These are phyloP conservation scores for Ocimum tenuiflorum DNA, from an alignment of 257 asterid genomes.

Conservation along the genomic window DNA sequence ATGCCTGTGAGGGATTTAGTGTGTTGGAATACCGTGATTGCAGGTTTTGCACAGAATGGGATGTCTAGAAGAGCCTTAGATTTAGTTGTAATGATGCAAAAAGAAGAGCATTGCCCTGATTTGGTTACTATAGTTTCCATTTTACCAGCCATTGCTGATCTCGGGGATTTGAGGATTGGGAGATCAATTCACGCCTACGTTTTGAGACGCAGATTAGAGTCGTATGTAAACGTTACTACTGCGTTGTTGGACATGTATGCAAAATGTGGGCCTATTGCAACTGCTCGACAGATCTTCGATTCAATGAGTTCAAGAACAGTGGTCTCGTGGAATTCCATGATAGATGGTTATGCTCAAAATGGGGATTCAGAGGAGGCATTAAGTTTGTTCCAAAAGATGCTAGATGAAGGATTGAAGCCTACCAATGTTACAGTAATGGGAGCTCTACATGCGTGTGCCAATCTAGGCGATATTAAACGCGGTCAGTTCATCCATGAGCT, in stretches of 20 bases:
- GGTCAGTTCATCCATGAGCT: slow-evolving; percentile 60
- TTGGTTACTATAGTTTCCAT: slow-evolving; percentile 62
- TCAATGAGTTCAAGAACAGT: slow-evolving; percentile 53
- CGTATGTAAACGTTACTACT: slow-evolving; percentile 61
- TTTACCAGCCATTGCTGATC: slow-evolving; percentile 62
- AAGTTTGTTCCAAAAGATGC: slow-evolving; percentile 50
- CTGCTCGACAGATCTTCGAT: slow-evolving; percentile 53
- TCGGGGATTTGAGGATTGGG: slow-evolving; percentile 46
- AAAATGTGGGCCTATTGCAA: slow-evolving; percentile 53
- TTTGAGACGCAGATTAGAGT: slow-evolving; percentile 40
- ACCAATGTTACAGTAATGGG: slow-evolving; percentile 80
- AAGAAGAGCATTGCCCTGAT: slow-evolving; percentile 48
- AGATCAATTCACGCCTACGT: slow-evolving; percentile 58
- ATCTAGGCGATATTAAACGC: slow-evolving; percentile 40
- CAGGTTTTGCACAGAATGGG: slow-evolving; percentile 71
- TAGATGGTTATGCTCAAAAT: slow-evolving; percentile 75
- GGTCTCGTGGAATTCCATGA: slow-evolving; percentile 86
- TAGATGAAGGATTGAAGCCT: slow-evolving; percentile 54
- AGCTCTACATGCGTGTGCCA: slow-evolving; percentile 68
- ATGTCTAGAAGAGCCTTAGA: slow-evolving; percentile 51
- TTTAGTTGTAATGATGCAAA: slow-evolving; percentile 53
- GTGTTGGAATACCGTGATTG: slow-evolving; percentile 76
- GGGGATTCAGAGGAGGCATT: slow-evolving; percentile 72
- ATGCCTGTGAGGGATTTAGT: slow-evolving; percentile 79
- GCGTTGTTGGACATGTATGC: slow-evolving; percentile 85